Base-by-base conservation (phyloP, 305 asterid genomes). In the Ilex paraguariensis region DNA sequence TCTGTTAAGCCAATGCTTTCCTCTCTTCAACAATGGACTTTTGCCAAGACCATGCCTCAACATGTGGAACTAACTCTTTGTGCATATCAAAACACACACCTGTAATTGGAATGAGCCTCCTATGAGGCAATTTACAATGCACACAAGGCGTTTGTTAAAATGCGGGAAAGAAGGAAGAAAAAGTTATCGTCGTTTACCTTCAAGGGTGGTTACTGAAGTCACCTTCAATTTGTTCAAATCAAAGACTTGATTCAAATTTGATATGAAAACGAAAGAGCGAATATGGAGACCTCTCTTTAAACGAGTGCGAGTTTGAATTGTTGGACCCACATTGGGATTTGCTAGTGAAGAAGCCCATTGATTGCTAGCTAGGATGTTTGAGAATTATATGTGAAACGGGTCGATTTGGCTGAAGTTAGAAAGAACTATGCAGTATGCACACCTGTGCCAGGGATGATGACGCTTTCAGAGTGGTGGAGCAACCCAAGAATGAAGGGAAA, bases 41-140 rank as follows among this genome's bases (percentile, higher is more conserved):
- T n/a, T 92, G 96, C 95, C 89, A 89, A 54, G 90, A 77, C 97
- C 97, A 92, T 9, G 95, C 89, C 66, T 92, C 84, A 21, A 68
- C 77, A 72, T 87, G 87, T 7, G 96, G 94, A 12, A 89, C 85
- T 57, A 87, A 67, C 65, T 89, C 93, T 48, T 75, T 75, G 76
- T 87, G 95, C 81, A 83, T 60, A 62, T 92, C 95, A 67, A 81
- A 85, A 9, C 80, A 81, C 86, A 75, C 96, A 79, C 75, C 97
- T 85, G 69, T 52, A 48, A n/a, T n/a, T n/a, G n/a, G n/a, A n/a
- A n/a, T n/a, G n/a, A n/a, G n/a, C n/a, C n/a, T n/a, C n/a, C n/a
- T n/a, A n/a, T n/a, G n/a, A n/a, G n/a, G n/a, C n/a, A 33, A 7
- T 33, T 33, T 33, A 3, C 40, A 33, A 3, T 33, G 40, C 7